A percentile compares a stretch with the other conserved stretches of the same genome.
phyloP scores from a whole-genome alignment of 345 rosid species.

The Tarenaya hassleriana region DNA sequence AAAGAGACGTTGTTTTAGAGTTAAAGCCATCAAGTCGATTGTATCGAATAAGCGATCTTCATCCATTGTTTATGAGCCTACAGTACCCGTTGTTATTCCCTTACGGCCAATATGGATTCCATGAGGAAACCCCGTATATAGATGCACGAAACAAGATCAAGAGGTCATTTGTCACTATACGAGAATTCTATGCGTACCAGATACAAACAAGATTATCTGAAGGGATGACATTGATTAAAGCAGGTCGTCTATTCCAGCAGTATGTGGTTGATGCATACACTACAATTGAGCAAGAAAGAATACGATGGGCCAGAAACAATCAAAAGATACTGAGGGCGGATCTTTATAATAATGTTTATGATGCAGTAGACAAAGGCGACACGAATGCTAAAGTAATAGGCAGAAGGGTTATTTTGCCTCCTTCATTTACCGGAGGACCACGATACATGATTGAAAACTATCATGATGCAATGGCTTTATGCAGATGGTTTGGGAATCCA shows the following conservation, averaged over 20 bases:
- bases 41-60: not conserved
- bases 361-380: conserved; percentile 2
- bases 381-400: not conserved
- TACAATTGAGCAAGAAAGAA: not conserved
- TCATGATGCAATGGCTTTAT: conserved; percentile 8
- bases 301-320: conserved; percentile 2
- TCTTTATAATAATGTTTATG: not conserved
- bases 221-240: not conserved
- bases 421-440: conserved; percentile 8
- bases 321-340: not conserved
- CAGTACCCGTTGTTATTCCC: conserved; percentile 4
- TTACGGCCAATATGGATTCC: not conserved
- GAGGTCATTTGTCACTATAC: not conserved
- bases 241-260: not conserved
- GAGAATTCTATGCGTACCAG: not conserved
- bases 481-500: not conserved
- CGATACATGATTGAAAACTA: conserved; percentile 4
- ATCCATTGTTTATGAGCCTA: not conserved
- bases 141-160: not conserved
- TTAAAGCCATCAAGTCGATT: not conserved
- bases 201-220: conserved; percentile 1
- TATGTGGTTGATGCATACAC: conserved; percentile 11
- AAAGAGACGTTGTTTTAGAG: not conserved
- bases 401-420: not conserved
- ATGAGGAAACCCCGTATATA: not conserved